Conservation (phyloP, 2,329 filamentous ascomycete genomes). For the Verticillium dahliae region DNA sequence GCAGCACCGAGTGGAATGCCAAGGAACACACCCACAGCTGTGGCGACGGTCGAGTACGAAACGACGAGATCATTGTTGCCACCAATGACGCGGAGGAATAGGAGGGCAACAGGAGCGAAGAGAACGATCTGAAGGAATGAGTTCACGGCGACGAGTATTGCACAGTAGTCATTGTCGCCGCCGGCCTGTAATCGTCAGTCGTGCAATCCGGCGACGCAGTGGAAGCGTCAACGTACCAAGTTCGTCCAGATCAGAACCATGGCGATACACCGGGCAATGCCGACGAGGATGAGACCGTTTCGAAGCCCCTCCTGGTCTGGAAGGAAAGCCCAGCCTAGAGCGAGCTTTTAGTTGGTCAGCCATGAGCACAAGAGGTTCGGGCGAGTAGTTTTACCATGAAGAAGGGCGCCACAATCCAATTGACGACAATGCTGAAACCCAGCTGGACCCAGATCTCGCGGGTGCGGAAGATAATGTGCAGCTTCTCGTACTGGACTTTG, state of each 20-base stretch:
- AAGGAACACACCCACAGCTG: conserved; percentile 76
- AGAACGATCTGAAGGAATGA: conserved; percentile 69
- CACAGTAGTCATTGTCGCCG: conserved; percentile 77
- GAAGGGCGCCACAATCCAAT: conserved; percentile 78
- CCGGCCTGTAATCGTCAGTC: conserved; percentile 39
- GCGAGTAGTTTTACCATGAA: conserved; percentile 57
- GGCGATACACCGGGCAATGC: conserved; percentile 78
- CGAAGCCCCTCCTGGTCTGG: conserved; percentile 51
- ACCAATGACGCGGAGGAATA: conserved; percentile 67
- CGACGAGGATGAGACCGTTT: conserved; percentile 72
- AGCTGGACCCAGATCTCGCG: conserved; percentile 70
- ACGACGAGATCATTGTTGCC: conserved; percentile 29
- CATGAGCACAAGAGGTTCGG: not conserved
- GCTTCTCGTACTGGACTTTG: conserved; percentile 72
- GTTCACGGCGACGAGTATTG: conserved; percentile 70
- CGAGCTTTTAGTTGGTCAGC: conserved; percentile 36
- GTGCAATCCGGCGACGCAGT: not conserved
- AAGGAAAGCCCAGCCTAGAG: conserved; percentile 61
- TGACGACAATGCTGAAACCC: conserved; percentile 67
- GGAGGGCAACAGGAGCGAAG: conserved; percentile 61
- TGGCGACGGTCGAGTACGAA: conserved; percentile 64
- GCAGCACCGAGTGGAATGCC: conserved; percentile 78
- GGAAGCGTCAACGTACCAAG: conserved; percentile 23
- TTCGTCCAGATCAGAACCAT: conserved; percentile 76
- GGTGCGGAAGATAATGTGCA: conserved; percentile 59